Evolutionary conservation across 768 basidiomycete genomes (phyloP).

Genomic region (Imleria badia): DNA sequence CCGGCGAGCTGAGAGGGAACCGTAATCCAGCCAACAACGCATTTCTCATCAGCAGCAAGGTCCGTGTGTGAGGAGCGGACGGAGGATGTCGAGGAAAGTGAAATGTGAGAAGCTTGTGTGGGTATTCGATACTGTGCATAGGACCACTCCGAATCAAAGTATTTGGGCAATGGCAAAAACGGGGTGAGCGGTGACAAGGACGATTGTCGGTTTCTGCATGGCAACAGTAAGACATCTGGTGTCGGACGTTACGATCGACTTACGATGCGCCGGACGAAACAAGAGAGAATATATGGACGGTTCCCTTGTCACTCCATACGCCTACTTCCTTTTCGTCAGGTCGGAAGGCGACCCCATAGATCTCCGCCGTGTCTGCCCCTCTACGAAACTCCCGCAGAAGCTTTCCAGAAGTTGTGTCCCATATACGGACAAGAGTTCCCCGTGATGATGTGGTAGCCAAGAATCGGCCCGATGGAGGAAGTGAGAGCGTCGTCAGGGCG

Average conservation of each 20-base stretch:
- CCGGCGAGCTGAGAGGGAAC: constrained; percentile 39
- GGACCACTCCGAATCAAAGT: constrained; percentile 96
- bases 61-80: constrained; percentile 56
- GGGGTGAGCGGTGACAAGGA: constrained; percentile 77
- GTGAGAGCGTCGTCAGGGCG: constrained; percentile 73
- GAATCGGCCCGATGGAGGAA: constrained; percentile 73
- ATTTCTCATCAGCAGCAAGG: constrained; percentile 78
- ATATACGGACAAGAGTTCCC: constrained; percentile 86
- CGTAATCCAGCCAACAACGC: constrained; percentile 84
- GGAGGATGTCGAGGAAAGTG: constrained; percentile 65
- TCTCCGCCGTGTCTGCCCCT: constrained; percentile 87
- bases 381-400: constrained; percentile 78
- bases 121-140: constrained; percentile 92
- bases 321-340: constrained; percentile 84
- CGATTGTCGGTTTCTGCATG: constrained; percentile 78
- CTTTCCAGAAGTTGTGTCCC: constrained; percentile 74
- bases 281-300: constrained; percentile 85
- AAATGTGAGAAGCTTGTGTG: constrained; percentile 78
- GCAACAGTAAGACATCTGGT: constrained; percentile 2
- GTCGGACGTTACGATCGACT: constrained; percentile 32
- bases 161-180: constrained; percentile 81
- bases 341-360: constrained; percentile 87
- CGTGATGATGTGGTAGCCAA: constrained; percentile 82
- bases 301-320: constrained; percentile 96
- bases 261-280: constrained; percentile 63